These are phyloP conservation scores for Cicer arietinum DNA, from an alignment of 306 rosid genomes.

Conservation along the genomic window DNA sequence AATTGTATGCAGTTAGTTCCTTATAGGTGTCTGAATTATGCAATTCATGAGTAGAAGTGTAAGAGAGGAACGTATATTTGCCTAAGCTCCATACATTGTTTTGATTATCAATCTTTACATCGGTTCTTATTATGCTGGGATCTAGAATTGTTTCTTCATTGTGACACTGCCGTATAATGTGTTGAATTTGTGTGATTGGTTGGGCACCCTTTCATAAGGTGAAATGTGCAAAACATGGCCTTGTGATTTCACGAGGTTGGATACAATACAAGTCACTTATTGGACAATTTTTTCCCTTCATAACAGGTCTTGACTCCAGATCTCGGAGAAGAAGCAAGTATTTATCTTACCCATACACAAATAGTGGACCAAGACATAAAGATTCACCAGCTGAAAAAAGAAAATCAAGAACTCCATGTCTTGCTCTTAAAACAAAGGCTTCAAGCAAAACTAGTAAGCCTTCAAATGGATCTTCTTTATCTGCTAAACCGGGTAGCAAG, in stretches of 20 bases:
- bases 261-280: slow-evolving; percentile 31
- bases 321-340: slow-evolving; percentile 84
- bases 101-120: slow-evolving; percentile 10
- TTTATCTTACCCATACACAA: slow-evolving; percentile 76
- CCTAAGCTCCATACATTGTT: background rate
- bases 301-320: slow-evolving; percentile 58
- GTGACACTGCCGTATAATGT: background rate
- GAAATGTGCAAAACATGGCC: slow-evolving; percentile 6
- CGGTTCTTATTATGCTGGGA: slow-evolving; percentile 21
- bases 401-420: slow-evolving; percentile 39
- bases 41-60: slow-evolving; percentile 9
- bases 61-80: background rate
- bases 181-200: slow-evolving; percentile 28
- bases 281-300: slow-evolving; percentile 23
- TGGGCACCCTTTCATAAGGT: background rate
- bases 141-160: background rate
- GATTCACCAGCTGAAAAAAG: slow-evolving; percentile 48
- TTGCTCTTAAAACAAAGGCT: slow-evolving; percentile 42
- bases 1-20: slow-evolving; percentile 14
- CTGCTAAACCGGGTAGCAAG: slow-evolving; percentile 54
- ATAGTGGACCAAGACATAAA: slow-evolving; percentile 53
- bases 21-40: background rate
- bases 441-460: slow-evolving; percentile 13
- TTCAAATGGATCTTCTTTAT: slow-evolving; percentile 39
- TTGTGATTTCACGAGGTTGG: slow-evolving; percentile 11